phyloP scores from a whole-genome alignment of 1,284 basidiomycete species.

The Peniophora sp. region DNA sequence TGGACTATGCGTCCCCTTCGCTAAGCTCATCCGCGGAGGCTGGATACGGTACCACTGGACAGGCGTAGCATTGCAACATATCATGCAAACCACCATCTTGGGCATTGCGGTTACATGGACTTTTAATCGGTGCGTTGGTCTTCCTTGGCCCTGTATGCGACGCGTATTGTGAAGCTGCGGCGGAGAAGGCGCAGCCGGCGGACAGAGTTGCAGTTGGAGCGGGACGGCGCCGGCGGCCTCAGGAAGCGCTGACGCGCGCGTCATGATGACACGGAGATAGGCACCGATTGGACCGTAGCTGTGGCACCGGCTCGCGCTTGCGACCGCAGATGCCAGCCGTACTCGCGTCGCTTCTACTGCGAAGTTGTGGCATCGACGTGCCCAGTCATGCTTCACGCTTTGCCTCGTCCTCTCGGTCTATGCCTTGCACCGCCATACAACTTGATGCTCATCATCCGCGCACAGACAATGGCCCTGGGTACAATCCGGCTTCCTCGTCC shows the following conservation, averaged over 20 bases:
- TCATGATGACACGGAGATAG: no score
- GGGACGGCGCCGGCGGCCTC: no score
- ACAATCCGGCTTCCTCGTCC: conserved; percentile 89
- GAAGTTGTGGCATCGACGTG: background rate
- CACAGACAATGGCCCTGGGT: conserved; percentile 93
- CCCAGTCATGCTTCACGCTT: background rate
- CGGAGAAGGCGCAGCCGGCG: no score
- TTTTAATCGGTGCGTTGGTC: conserved; percentile 54
- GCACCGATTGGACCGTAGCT: no score
- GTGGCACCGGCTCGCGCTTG: no score
- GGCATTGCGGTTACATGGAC: conserved; percentile 76
- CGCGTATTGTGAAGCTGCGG: background rate
- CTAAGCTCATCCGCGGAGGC: conserved; percentile 64
- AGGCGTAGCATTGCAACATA: conserved; percentile 72
- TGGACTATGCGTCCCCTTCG: conserved; percentile 77
- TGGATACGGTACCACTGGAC: conserved; percentile 75
- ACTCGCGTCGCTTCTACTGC: no score
- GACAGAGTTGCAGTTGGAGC: no score
- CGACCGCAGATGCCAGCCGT: no score
- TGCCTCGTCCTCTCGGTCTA: background rate
- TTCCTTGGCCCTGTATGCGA: background rate
- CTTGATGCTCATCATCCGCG: conserved; percentile 1
- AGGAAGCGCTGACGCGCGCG: no score
- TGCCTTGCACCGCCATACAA: background rate
- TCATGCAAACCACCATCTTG: conserved; percentile 67